Conservation (phyloP, 345 rosid genomes). For the Nephelium lappaceum region DNA sequence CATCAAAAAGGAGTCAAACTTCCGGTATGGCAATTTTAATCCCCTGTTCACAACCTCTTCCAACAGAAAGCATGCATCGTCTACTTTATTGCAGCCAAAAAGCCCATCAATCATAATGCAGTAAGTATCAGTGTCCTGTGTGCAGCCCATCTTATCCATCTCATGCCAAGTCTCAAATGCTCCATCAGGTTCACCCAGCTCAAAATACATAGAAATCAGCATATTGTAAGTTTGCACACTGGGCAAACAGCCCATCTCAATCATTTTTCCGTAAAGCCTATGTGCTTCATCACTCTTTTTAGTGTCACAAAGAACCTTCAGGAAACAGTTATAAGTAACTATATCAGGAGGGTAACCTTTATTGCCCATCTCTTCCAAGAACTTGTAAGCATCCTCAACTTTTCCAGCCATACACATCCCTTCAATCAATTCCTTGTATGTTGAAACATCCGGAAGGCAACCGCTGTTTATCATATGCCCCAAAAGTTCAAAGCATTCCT, state of each 20-base stretch:
- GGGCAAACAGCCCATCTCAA: conserved; percentile 66
- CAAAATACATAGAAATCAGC: conserved; percentile 79
- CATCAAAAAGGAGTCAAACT: conserved; percentile 77
- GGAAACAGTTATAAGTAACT: conserved; percentile 86
- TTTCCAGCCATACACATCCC: conserved; percentile 84
- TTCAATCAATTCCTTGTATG: conserved; percentile 76
- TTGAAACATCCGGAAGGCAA: conserved; percentile 91
- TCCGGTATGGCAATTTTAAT: conserved; percentile 68
- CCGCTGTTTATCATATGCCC: conserved; percentile 77
- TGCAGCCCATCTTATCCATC: conserved; percentile 70
- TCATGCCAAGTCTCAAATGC: conserved; percentile 82
- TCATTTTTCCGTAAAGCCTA: conserved; percentile 66
- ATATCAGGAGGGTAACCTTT: conserved; percentile 90
- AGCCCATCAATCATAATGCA: conserved; percentile 90
- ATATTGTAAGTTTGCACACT: conserved; percentile 88
- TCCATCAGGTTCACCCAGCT: conserved; percentile 66
- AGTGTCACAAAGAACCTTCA: conserved; percentile 79
- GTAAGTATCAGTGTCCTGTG: conserved; percentile 67
- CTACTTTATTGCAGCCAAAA: conserved; percentile 59
- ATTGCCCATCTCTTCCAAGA: conserved; percentile 81
- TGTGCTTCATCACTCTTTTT: conserved; percentile 69
- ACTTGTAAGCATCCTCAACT: conserved; percentile 70
- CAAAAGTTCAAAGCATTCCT: conserved; percentile 68
- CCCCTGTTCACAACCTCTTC: conserved; percentile 70
- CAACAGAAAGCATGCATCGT: conserved; percentile 72